Percentiles rank a stretch among this genome's conserved stretches.
Evolutionary conservation across 331 rosid species (phyloP).

Genomic region (Malus hybrid): DNA sequence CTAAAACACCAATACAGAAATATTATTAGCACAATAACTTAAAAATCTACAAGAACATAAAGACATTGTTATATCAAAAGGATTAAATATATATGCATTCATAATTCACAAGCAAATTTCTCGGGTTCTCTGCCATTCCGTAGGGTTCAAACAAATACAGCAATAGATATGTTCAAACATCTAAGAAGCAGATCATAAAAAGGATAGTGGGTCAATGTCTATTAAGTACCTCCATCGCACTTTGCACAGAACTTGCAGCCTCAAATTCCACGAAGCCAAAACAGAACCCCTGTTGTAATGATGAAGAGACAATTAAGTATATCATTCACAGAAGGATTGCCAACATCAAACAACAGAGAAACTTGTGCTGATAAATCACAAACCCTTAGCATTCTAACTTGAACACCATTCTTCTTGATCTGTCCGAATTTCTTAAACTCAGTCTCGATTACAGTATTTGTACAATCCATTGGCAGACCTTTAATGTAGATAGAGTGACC

Average conservation of each 20-base stretch:
- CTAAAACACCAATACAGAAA: conserved; percentile 26
- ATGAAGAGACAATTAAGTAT: neutral
- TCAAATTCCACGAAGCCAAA: conserved; percentile 93
- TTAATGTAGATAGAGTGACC: conserved; percentile 73
- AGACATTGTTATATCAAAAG: neutral
- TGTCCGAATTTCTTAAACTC: conserved; percentile 85
- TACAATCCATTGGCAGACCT: conserved; percentile 43
- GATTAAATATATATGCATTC: neutral
- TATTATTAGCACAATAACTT: neutral
- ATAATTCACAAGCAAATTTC: no score
- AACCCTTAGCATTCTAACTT: conserved; percentile 72
- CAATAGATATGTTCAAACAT: neutral
- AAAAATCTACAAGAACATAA: neutral
- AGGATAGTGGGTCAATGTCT: neutral
- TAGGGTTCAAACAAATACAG: neutral
- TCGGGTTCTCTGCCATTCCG: no score
- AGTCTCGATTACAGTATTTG: conserved; percentile 36
- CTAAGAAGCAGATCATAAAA: neutral
- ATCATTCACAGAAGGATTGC: neutral
- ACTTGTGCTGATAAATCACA: neutral
- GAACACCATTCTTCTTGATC: conserved; percentile 68
- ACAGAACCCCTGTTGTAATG: conserved; percentile 56
- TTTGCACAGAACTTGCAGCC: conserved; percentile 49
- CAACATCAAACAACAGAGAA: neutral
- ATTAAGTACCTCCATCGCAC: conserved; percentile 64